phyloP scores from a whole-genome alignment of 2,329 filamentous ascomycete genomes.

The Apiospora saccharicola region DNA sequence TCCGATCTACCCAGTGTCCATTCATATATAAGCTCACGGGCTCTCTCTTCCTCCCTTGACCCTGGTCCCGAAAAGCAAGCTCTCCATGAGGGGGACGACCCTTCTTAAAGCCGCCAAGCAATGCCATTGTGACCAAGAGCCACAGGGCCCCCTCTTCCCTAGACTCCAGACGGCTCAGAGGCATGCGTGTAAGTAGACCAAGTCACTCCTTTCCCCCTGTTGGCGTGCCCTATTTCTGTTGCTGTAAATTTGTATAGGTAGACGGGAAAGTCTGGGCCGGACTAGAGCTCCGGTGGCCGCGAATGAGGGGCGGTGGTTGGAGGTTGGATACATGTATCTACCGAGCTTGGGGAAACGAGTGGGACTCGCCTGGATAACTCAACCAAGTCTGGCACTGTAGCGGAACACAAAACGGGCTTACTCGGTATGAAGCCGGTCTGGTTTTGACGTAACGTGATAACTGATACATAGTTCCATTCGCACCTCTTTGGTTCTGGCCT shows the following conservation, averaged over 20 bases:
- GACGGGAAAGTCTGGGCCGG: background rate
- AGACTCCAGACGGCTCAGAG: background rate
- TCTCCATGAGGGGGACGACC: background rate
- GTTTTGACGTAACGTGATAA: constrained; percentile 15
- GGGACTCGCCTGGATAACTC: background rate
- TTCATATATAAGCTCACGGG: constrained; percentile 1
- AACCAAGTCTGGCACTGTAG: background rate
- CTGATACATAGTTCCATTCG: background rate
- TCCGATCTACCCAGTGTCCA: background rate
- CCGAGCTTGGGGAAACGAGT: constrained; percentile 3
- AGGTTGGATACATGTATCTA: constrained; percentile 16
- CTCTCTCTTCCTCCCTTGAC: background rate
- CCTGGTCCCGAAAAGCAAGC: constrained; percentile 9
- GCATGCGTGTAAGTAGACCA: background rate
- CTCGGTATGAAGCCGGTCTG: background rate
- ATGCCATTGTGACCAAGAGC: background rate
- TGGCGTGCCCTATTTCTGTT: background rate
- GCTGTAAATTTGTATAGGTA: background rate
- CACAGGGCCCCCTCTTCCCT: background rate
- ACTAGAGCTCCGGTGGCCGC: constrained; percentile 10
- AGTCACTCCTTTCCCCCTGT: background rate
- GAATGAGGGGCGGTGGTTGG: constrained; percentile 11
- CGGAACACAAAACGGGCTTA: background rate
- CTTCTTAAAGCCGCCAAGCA: background rate
- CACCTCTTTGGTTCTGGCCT: background rate